These are phyloP conservation scores for Heritiera fomes DNA, from an alignment of 345 rosid genomes.

Conservation along the genomic window DNA sequence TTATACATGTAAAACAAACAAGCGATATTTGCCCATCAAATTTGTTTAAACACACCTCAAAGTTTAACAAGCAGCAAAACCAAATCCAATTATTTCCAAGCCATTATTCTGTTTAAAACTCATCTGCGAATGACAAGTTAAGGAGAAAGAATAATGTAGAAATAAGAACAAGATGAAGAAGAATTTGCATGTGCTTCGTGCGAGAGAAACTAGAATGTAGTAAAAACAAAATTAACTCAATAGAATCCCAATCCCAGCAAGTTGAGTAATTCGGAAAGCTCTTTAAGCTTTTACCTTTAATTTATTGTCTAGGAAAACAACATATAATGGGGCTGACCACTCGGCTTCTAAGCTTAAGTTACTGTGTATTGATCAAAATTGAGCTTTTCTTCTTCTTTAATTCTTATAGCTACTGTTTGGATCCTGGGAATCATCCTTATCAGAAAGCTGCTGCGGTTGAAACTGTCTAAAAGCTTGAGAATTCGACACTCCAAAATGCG, in stretches of 20 bases:
- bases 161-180: neutral
- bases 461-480: constrained; percentile 53
- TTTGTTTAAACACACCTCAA: constrained; percentile 20
- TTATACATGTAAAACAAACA: too few relatives aligned
- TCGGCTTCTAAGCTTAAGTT: constrained; percentile 13
- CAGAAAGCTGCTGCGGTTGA: constrained; percentile 37
- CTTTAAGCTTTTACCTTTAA: constrained; percentile 8
- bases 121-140: constrained; percentile 27
- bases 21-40: neutral
- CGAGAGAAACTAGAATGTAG: neutral
- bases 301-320: constrained; percentile 18
- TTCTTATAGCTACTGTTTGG: constrained; percentile 42
- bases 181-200: neutral
- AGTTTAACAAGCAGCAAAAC: constrained; percentile 19
- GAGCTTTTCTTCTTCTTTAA: constrained; percentile 10
- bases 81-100: constrained; percentile 21
- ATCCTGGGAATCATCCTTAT: constrained; percentile 55
- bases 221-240: neutral
- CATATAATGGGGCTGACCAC: constrained; percentile 3
- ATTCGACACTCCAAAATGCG: constrained; percentile 52
- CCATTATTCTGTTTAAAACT: constrained; percentile 21
- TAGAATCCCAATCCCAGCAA: neutral
- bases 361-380: constrained; percentile 13
- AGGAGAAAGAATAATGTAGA: neutral
- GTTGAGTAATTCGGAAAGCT: neutral